These are phyloP conservation scores for Nymphaea thermarum DNA, from an alignment of 164 flowering plant species.

Conservation along the genomic window DNA sequence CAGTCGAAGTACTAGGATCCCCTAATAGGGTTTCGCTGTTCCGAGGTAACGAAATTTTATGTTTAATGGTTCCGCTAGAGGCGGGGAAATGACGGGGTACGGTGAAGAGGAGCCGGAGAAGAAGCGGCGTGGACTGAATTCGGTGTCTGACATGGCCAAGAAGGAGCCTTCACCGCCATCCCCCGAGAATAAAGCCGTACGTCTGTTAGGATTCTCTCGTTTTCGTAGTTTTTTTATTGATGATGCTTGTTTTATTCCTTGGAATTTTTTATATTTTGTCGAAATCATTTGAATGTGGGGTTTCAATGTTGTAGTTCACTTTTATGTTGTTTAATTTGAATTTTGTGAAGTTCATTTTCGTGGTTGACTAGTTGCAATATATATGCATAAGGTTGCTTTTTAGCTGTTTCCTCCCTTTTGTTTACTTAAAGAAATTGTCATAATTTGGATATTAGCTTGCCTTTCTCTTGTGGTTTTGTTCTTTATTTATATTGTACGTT, in stretches of 20 bases:
- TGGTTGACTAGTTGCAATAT: neutral
- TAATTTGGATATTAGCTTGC: too few species aligned
- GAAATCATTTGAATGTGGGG: neutral
- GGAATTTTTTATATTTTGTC: neutral
- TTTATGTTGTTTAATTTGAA: neutral
- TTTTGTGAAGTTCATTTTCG: neutral
- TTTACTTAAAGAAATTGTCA: too few species aligned
- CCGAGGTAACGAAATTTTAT: neutral
- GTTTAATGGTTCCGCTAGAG: conserved; percentile 15
- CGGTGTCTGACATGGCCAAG: conserved; percentile 17
- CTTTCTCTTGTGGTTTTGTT: too few species aligned
- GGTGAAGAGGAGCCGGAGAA: conserved; percentile 17
- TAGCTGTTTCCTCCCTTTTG: too few species aligned
- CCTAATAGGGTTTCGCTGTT: conserved; percentile 3
- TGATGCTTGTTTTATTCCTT: neutral
- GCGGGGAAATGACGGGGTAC: conserved; percentile 12
- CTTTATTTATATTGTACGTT: too few species aligned
- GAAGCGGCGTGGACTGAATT: conserved; percentile 18
- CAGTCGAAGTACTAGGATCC: neutral
- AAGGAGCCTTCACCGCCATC: conserved; percentile 10
- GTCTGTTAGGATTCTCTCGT: neutral
- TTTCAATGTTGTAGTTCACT: neutral
- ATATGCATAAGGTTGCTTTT: too few species aligned
- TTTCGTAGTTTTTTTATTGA: neutral
- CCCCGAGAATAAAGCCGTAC: conserved; percentile 13